Evolutionary conservation across 2,329 filamentous ascomycete species (phyloP), one percentile per base, ranked within the genome.

Genomic region (Plectosphaerella cucumerina): DNA sequence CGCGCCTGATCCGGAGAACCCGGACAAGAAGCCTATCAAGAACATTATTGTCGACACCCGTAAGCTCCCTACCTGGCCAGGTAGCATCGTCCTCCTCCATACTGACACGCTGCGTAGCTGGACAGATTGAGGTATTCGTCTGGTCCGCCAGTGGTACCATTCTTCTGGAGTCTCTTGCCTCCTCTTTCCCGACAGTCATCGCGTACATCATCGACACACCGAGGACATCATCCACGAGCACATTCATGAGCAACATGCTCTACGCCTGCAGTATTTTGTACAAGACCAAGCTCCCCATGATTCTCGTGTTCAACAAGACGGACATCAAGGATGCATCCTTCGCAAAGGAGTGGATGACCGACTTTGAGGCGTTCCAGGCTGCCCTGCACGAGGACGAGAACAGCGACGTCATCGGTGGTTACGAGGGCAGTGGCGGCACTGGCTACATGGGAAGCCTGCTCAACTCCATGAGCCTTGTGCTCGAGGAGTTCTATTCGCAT

Each of bases 161-260:
- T 60, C 77, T 99, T 15, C 85, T 99, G 47, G 92, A 96, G 65
- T 93, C 90, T 14, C 78, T 99, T 47, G 94, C 95, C 0, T 94
- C 89, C 4, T 91, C 89, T 1, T 97, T 99, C 66, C 94, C 95
- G 1, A 99, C 95, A 0, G 90, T 99, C 39, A 90, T 99, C 60
- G 94, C 94, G 51, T 99, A 97, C 71, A 82, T 99, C 53, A 96
- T 99, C 69, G 94, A 99, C 70, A 99, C 94, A 2, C 94, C 95
- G 4, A 85, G 94, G 49, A 96, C 92, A 14, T 85, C 88, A 34
- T 96, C 90, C 37, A 97, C 94, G 0, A 92, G 88, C 56, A 99
- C 94, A 0, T 99, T 99, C 71, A 99, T 99, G 94, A 95, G 89
- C 67, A 99, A 99, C 72, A 99, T 99, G 94, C 85, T 99, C 42